Evolutionary conservation across 2,329 filamentous ascomycete genomes (phyloP), one percentile per base, ranked within the genome.

Genomic region (Colletotrichum acutatum): DNA sequence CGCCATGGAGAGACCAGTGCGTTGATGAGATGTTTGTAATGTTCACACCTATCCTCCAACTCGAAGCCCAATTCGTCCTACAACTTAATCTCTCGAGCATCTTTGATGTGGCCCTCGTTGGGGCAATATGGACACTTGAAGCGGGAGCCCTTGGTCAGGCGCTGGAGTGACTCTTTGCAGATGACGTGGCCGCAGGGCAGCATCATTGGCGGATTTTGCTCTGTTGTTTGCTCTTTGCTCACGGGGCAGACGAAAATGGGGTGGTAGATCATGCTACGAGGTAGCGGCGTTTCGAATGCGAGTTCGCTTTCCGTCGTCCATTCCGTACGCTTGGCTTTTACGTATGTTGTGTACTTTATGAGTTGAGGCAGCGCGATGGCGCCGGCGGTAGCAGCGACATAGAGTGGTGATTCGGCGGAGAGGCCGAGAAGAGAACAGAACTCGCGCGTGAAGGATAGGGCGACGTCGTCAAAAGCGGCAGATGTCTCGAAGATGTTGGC

Each of bases 81-180:
- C 58, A 95, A 82, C 64, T 91, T 90, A 57, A 97, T 92, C 80
- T 92, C 91, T 77, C 86, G 89, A 7, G 95, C 94, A 67, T 98
- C 95, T 76, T 90, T 91, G 1, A 93, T 86, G 75, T 92, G 88
- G 58, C 94, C 95, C 83, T 98, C 96, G 34, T 86, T 91, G 0
- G 97, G 97, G 80, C 97, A 99, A 80, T 99, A 99, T 0, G 97
- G 97, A 79, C 97, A 99, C 82, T 99, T 99, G 87, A 97, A 97
- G 72, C 93, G 87, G 54, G 86, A 89, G 0, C 93, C 92, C 83
- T 97, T 97, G 67, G 92, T 92, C 54, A 98, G 87, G 79, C 91
- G 92, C 73, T 93, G 90, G 63, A 99, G 84, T 42, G 93, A 95
- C 79, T 98, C 95, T 75, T 92, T 90, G 22, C 95, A 95, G 72